Evolutionary conservation across 148 eudicot species (phyloP).

Genomic region (Camellia sinensis): DNA sequence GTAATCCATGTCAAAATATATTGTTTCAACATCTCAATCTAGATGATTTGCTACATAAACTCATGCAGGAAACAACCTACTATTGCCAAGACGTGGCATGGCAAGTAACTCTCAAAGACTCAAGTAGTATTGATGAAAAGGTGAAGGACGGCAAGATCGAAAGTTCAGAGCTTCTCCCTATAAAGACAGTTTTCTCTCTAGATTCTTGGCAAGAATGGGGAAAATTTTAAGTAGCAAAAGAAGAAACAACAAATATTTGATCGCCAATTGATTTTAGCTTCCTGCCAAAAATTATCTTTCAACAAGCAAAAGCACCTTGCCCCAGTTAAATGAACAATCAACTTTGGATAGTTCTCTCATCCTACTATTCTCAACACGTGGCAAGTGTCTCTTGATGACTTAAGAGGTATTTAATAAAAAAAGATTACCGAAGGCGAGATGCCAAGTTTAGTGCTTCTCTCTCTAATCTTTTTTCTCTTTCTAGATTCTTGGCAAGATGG

Average conservation of each 20-base stretch:
- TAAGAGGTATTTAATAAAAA: no score
- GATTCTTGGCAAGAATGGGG: neutral
- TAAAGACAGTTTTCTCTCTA: neutral
- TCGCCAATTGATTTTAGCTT: constrained; percentile 11
- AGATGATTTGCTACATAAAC: neutral
- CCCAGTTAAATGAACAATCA: no score
- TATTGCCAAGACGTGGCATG: neutral
- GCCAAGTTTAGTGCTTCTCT: no score
- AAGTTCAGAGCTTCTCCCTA: neutral
- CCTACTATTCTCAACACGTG: no score
- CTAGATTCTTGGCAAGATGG: no score
- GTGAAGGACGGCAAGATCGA: neutral
- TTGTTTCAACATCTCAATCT: neutral
- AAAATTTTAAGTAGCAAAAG: constrained; percentile 2
- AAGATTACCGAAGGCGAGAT: no score
- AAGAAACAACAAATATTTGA: constrained; percentile 3
- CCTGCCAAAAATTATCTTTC: neutral
- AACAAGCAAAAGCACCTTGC: no score
- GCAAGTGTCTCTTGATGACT: no score
- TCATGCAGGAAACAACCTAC: neutral
- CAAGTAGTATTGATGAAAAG: neutral
- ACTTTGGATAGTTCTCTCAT: no score
- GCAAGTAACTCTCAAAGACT: neutral
- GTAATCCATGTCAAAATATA: no score
- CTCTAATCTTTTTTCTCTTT: no score